Evolutionary conservation across 345 rosid genomes (phyloP).

Genomic region (Conringia planisiliqua): DNA sequence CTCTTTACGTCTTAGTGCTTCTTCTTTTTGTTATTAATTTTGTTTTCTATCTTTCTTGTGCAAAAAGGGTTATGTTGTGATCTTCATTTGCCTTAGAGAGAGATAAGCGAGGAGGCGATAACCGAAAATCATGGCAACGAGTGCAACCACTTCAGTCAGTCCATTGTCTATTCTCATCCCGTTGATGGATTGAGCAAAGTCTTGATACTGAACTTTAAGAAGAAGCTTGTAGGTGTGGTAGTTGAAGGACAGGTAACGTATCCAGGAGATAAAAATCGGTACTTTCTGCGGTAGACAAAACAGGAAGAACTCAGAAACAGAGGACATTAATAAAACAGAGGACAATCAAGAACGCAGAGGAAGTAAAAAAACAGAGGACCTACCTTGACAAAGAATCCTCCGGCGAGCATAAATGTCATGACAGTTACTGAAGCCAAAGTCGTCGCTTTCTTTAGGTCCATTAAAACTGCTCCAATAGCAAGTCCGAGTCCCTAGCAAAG

Average conservation of each 20-base stretch:
- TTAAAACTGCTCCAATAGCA: conserved; percentile 87
- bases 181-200: conserved; percentile 38
- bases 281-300: conserved; percentile 53
- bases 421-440: conserved; percentile 94
- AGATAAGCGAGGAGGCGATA: conserved; percentile 87
- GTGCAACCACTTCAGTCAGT: conserved; percentile 57
- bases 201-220: conserved; percentile 76
- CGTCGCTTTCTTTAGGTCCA: conserved; percentile 94
- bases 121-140: conserved; percentile 86
- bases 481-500: conserved; percentile 84
- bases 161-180: conserved; percentile 66
- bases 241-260: conserved; percentile 91
- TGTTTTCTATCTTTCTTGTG: neutral
- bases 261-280: conserved; percentile 84
- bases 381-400: conserved; percentile 89
- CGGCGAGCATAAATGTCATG: conserved; percentile 98
- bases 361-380: conserved; percentile 1
- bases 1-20: conserved; percentile 9
- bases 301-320: neutral
- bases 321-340: neutral
- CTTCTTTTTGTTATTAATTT: conserved; percentile 15
- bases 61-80: conserved; percentile 25
- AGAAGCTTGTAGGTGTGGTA: conserved; percentile 96
- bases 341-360: neutral
- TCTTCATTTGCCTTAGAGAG: conserved; percentile 71